Evolutionary conservation across 2,329 filamentous ascomycete species (phyloP), one percentile per base, ranked within the genome.

Genomic region (Botrytis elliptica): DNA sequence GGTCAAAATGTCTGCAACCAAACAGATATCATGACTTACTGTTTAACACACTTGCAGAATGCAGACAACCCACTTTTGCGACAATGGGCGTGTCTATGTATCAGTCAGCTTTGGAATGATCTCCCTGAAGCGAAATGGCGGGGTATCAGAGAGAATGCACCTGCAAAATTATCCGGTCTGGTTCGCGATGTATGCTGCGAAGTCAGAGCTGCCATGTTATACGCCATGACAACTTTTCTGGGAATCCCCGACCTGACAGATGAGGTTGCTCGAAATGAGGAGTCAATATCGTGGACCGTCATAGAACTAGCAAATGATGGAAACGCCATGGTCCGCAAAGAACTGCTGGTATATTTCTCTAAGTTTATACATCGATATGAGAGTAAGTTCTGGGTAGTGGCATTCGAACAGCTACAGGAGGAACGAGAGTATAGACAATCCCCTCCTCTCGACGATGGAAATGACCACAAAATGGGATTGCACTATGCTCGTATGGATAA

Each of bases 21-120:
- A 77, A 93, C 92, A 0, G 95, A 97, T 77, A 91, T 98, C 75
- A 95, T 98, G 85, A 90, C 92, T 55, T 95, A 92, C 78, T 98
- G 95, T 81, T 84, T 98, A 59, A 86, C 88, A 8, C 95, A 98
- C 82, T 86, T 98, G 59, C 88, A 90, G 75, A 96, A 98, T 81
- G 89, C 92, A 73, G 92, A 97, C 76, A 98, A 97, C 77, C 92
- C 94, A 1, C 85, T 99, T 16, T 85, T 99, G 66, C 89, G 96
- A 57, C 96, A 99, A 82, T 99, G 96, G 94, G 95, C 94, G 29
- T 97, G 95, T 81, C 86, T 99, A 14, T 98, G 95, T 83, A 89
- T 99, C 75, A 97, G 95, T 81, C 95, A 98, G 85, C 86, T 99
- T 36, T 98, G 95, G 95, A 88, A 92, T 77, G 93, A 97, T 79